Base-by-base conservation (phyloP, 2,329 filamentous ascomycete species). In the Aureobasidium sp. region DNA sequence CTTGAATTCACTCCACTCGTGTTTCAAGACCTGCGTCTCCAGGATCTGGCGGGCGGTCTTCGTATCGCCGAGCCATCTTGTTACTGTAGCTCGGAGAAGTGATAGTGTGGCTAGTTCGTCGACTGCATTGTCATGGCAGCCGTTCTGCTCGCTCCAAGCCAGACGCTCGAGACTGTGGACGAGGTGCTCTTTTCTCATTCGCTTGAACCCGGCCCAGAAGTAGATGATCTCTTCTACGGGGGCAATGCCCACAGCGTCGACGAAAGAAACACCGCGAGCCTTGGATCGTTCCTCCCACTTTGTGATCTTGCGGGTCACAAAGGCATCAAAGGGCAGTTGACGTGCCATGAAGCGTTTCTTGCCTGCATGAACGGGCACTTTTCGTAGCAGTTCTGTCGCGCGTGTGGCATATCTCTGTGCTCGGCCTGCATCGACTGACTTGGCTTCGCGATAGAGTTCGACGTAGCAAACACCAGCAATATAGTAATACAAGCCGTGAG, bases 191-290 rank as follows among this genome's bases (percentile, higher is more conserved):
- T 75, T 68, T 2, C 82, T 78, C 90, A 96, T 95, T 60, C 91
- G 85, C 74, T 90, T 93, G 67, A 85, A 85, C 0, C 92, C 93
- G 69, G 90, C 92, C 92, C 92, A 97, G 68, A 97, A 85, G 72
- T 93, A 96, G 13, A 89, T 86, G 88, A 97, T 96, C 77, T 97
- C 94, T 68, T 91, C 84, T 0, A 90, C 79, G 0, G 94, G 94
- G 63, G 86, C 89, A 3, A 90, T 81, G 0, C 91, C 91, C 9
- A 95, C 80, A 0, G 89, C 91, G 67, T 97, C 93, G 1, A 88
- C 82, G 3, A 97, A 78, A 51, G 87, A 82, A 36, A 90, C 75
- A 2, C 81, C 79, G 73, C 86, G 82, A 49, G 82, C 78, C 69
- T 86, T 87, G 4, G 89, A 85, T 27, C 91, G 82, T 34, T 85